These are phyloP conservation scores for Ophiostoma angusticollis DNA, from an alignment of 2,329 filamentous ascomycete genomes.

Conservation along the genomic window DNA sequence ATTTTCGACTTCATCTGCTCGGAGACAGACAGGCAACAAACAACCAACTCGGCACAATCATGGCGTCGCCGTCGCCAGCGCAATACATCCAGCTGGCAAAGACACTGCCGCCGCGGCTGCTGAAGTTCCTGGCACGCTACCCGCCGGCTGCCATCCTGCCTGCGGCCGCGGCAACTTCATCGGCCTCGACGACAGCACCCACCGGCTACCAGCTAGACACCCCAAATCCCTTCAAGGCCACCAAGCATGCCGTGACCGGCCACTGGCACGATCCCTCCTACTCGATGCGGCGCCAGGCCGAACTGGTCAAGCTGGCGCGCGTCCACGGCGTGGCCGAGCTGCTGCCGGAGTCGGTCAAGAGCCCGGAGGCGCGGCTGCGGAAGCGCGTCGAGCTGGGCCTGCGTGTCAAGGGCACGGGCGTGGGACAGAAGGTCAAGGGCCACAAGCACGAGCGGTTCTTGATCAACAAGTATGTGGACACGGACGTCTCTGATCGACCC, in stretches of 20 bases:
- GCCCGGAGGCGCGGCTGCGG: slow-evolving; percentile 55
- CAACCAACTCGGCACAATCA: slow-evolving; percentile 1
- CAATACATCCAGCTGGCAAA: slow-evolving; percentile 47
- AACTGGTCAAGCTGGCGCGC: slow-evolving; percentile 74
- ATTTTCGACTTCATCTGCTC: background rate
- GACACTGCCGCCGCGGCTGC: slow-evolving; percentile 62
- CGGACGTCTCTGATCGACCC: too few species aligned
- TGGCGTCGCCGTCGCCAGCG: slow-evolving; percentile 9
- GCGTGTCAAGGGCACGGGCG: slow-evolving; percentile 82
- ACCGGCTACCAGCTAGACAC: slow-evolving; percentile 43
- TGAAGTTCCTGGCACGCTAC: slow-evolving; percentile 80
- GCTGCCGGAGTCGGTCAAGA: slow-evolving; percentile 65
- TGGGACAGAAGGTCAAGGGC: slow-evolving; percentile 88
- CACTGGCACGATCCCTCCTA: slow-evolving; percentile 74
- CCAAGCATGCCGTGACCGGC: slow-evolving; percentile 65
- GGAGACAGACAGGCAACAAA: background rate
- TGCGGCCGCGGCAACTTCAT: slow-evolving; percentile 26
- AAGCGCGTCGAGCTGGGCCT: slow-evolving; percentile 67
- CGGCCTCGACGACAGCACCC: slow-evolving; percentile 22
- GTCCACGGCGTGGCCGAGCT: slow-evolving; percentile 70
- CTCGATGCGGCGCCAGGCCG: slow-evolving; percentile 77
- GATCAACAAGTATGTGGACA: slow-evolving; percentile 57
- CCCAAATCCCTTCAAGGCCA: slow-evolving; percentile 69
- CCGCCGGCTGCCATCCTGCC: slow-evolving; percentile 56
- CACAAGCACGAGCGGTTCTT: slow-evolving; percentile 83